Conservation (phyloP, 805 yeast species). For the Tetrapisispora nanseiensis region DNA sequence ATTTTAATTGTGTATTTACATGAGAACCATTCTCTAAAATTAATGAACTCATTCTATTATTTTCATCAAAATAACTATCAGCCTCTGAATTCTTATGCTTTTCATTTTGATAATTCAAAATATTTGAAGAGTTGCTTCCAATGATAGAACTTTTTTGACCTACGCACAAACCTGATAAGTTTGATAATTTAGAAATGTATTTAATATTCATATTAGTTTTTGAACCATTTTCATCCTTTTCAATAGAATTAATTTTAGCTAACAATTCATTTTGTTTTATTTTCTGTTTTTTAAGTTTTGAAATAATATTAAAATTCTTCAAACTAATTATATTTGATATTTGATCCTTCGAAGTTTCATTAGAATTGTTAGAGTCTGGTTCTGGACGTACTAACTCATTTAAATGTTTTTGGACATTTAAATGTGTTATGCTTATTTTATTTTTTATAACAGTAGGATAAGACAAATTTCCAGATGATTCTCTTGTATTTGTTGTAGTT, state of each 20-base stretch:
- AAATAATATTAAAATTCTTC: neutral
- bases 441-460: slow-evolving; percentile 23
- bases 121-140: neutral
- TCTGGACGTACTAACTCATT: neutral
- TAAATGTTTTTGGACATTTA: neutral
- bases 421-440: slow-evolving; percentile 7
- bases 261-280: too few species aligned
- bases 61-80: neutral
- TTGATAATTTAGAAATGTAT: slow-evolving; percentile 22
- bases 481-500: neutral
- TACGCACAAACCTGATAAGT: slow-evolving; percentile 26
- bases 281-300: neutral
- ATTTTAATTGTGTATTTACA: neutral
- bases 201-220: slow-evolving; percentile 1
- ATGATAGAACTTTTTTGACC: slow-evolving; percentile 19
- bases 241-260: too few species aligned
- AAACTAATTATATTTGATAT: neutral
- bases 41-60: neutral
- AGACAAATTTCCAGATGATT: slow-evolving; percentile 13
- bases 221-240: neutral
- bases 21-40: neutral
- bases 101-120: neutral
- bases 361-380: too few species aligned
- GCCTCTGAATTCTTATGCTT: neutral
- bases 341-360: neutral